Evolutionary conservation across 345 rosid genomes (phyloP).

Genomic region (Kernera saxatilis): DNA sequence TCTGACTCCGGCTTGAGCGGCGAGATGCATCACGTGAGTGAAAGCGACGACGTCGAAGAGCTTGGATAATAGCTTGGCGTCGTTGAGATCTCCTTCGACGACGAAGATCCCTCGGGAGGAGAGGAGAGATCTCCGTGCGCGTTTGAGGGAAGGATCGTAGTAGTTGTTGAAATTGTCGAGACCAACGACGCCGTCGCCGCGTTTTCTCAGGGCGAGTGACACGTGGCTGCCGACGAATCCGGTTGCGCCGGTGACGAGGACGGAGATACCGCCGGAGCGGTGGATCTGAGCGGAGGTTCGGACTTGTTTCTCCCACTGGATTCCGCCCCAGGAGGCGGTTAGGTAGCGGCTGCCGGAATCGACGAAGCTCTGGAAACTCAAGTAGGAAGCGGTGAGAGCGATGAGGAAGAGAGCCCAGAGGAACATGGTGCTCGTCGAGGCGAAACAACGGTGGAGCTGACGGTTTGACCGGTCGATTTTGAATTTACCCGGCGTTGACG

Average conservation of each 20-base stretch:
- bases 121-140: constrained; percentile 39
- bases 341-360: constrained; percentile 66
- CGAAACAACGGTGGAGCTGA: constrained; percentile 73
- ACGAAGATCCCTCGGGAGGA: constrained; percentile 44
- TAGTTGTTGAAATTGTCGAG: constrained; percentile 70
- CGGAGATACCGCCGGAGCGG: constrained; percentile 60
- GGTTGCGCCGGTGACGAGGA: constrained; percentile 77
- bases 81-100: constrained; percentile 70
- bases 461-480: constrained; percentile 66
- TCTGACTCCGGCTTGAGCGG: constrained; percentile 87
- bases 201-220: constrained; percentile 50
- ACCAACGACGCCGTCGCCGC: constrained; percentile 82
- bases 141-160: constrained; percentile 69
- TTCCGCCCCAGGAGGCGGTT: constrained; percentile 63
- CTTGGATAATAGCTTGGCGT: constrained; percentile 47
- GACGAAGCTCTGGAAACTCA: constrained; percentile 72
- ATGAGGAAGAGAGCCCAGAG: constrained; percentile 84
- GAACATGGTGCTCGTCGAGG: constrained; percentile 86
- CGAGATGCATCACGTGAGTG: constrained; percentile 82
- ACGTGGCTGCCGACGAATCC: constrained; percentile 81
- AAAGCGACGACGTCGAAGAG: constrained; percentile 73
- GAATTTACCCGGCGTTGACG: constrained; percentile 91
- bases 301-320: constrained; percentile 74
- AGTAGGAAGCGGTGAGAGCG: constrained; percentile 84
- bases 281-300: constrained; percentile 61